Evolutionary conservation across 164 flowering plant genomes (phyloP).

Genomic region (Nelumbo lutea): DNA sequence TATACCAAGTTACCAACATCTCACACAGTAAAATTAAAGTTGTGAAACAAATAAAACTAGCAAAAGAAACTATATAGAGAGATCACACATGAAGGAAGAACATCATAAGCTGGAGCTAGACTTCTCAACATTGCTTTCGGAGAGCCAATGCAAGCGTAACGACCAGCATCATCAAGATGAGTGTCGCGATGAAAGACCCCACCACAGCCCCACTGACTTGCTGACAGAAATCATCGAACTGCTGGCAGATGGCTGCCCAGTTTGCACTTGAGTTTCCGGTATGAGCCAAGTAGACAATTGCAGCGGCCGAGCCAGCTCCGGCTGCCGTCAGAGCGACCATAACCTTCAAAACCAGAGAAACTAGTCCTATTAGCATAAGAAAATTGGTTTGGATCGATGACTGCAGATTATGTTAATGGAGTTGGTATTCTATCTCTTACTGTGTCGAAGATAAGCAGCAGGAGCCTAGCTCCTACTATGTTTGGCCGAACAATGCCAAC

Average conservation of each 20-base stretch:
- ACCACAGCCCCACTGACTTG: constrained; percentile 65
- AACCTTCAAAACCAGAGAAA: constrained; percentile 32
- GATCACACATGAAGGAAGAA: too few species aligned
- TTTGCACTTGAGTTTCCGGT: constrained; percentile 70
- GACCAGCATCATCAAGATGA: constrained; percentile 47
- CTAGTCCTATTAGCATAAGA: too few species aligned
- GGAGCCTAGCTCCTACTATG: constrained; percentile 41
- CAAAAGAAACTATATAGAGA: too few species aligned
- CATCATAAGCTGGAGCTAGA: too few species aligned
- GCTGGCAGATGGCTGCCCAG: constrained; percentile 78
- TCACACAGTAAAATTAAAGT: too few species aligned
- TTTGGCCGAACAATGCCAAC: constrained; percentile 57
- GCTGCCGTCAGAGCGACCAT: constrained; percentile 51
- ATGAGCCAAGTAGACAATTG: constrained; percentile 84
- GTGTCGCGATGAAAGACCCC: constrained; percentile 45
- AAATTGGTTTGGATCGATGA: not conserved
- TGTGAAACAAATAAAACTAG: too few species aligned
- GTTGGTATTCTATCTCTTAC: constrained; percentile 28
- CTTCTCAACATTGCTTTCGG: constrained; percentile 21
- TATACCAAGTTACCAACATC: too few species aligned
- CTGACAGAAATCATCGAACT: constrained; percentile 68
- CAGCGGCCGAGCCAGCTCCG: constrained; percentile 53
- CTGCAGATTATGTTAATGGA: too few species aligned
- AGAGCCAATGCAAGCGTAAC: constrained; percentile 54
- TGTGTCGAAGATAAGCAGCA: constrained; percentile 57